A percentile compares a stretch with the other conserved stretches of the same genome.
phyloP scores from a whole-genome alignment of 2,329 filamentous ascomycete genomes.

The Trichophaea hybrida region DNA sequence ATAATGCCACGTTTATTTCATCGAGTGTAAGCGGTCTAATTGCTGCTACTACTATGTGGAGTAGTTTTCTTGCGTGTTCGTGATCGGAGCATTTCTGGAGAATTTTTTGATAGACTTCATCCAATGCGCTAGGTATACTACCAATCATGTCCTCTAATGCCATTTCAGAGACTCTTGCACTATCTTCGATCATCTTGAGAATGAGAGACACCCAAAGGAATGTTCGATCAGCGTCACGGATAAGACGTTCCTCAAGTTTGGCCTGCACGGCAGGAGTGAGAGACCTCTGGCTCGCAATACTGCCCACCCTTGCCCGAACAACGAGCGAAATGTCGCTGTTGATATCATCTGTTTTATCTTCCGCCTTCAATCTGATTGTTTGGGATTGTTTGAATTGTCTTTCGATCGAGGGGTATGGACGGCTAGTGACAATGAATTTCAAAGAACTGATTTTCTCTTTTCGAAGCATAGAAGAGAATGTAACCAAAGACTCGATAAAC shows the following conservation, averaged over 20 bases:
- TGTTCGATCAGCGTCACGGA: constrained; percentile 20
- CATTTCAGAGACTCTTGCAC: constrained; percentile 7
- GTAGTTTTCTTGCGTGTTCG: constrained; percentile 11
- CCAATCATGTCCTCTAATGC: constrained; percentile 17
- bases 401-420: constrained; percentile 21
- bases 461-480: neutral
- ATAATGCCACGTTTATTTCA: constrained; percentile 22
- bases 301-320: constrained; percentile 12
- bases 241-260: constrained; percentile 10
- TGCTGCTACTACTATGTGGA: constrained; percentile 20
- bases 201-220: too few relatives aligned
- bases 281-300: constrained; percentile 6
- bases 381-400: constrained; percentile 7
- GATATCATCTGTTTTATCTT: constrained; percentile 17
- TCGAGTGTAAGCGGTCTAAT: constrained; percentile 19
- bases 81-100: constrained; percentile 12
- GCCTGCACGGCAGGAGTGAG: constrained; percentile 10
- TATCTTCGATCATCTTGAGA: constrained; percentile 17
- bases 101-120: constrained; percentile 16
- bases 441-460: too few relatives aligned
- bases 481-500: constrained; percentile 12
- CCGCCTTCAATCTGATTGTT: neutral
- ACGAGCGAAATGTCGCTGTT: constrained; percentile 18
- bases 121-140: constrained; percentile 20
- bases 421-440: constrained; percentile 24